Conservation (phyloP, 257 asterid genomes). For the Sherardia arvensis region DNA sequence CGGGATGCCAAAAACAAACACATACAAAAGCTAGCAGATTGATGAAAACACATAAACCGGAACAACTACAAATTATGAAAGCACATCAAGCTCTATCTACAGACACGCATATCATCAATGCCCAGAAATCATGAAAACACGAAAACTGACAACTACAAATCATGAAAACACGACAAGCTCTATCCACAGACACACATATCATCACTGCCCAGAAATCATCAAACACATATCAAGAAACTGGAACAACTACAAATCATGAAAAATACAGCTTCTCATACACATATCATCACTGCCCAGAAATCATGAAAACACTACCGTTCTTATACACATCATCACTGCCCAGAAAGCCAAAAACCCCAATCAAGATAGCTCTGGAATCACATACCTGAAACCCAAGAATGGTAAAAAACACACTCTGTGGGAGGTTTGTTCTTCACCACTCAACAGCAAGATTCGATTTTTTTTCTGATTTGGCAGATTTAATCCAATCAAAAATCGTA, state of each 20-base stretch:
- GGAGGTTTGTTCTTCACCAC: not conserved
- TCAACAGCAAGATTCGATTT: not conserved
- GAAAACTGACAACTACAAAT: not conserved
- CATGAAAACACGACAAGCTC: too few species aligned
- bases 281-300: too few species aligned
- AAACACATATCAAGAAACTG: not conserved
- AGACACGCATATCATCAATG: too few species aligned
- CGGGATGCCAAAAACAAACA: not conserved
- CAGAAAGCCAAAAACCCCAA: not conserved
- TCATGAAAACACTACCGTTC: not conserved
- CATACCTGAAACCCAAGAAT: not conserved
- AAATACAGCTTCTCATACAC: too few species aligned
- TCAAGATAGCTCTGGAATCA: not conserved
- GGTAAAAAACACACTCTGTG: not conserved
- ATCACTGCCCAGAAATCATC: not conserved
- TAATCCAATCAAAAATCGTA: not conserved
- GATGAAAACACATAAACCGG: not conserved
- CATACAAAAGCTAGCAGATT: not conserved
- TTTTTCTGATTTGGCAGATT: not conserved
- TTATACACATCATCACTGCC: not conserved
- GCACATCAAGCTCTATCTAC: too few species aligned
- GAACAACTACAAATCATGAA: not conserved
- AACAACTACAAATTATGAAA: too few species aligned
- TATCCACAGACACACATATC: too few species aligned
- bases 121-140: not conserved